Base-by-base conservation (phyloP, 768 basidiomycete genomes). In the Termitomyces sp. region DNA sequence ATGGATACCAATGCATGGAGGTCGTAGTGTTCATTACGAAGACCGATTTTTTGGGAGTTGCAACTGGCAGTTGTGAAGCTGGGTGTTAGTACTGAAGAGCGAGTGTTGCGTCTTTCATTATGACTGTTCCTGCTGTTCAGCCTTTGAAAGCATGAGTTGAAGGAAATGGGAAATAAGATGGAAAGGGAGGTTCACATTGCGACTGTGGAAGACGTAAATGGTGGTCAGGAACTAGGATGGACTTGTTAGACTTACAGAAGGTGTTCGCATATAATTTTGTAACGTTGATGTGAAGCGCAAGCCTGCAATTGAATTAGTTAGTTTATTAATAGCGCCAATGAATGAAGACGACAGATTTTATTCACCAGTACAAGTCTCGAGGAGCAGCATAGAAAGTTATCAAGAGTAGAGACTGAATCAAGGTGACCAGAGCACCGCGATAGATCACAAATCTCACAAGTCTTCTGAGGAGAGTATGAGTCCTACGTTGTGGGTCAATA, bases 241-340 rank as follows among this genome's bases (percentile, higher is more conserved):
- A 38, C 14, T 14, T 26, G 2, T 14, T 44, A 4, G 22, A 72
- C 79, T 70, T 54, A 79, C 79, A 79, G 64, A 79, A 79, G 1
- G 77, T 78, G 58, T 79, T 79, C 18, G 75, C 78, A 59, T 80
- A 80, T 8, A 80, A 67, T 46, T 76, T 78, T 5, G 78, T 79
- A 9, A 79, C 74, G 55, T 78, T 78, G 57, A 79, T 69, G 57
- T 80, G 78, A 58, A 80, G 72, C 0, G 78, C 74, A 49, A 80
- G 65, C 79, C 78, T 79, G 24, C 11, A n/a, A 52, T 20, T 51
- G 18, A n/a, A 5, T 22, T 18, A 3, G 18, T 33, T 30, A 20
- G 5, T 5, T 9, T 11, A 14, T 13, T 10, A 46, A 11, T n/a
- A 30, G 0, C 22, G 3, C 18, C 11, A 20, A 5, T n/a, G 20